Evolutionary conservation across 176 grass and related monocot species (phyloP).

Genomic region (Pontederia paniculata): DNA sequence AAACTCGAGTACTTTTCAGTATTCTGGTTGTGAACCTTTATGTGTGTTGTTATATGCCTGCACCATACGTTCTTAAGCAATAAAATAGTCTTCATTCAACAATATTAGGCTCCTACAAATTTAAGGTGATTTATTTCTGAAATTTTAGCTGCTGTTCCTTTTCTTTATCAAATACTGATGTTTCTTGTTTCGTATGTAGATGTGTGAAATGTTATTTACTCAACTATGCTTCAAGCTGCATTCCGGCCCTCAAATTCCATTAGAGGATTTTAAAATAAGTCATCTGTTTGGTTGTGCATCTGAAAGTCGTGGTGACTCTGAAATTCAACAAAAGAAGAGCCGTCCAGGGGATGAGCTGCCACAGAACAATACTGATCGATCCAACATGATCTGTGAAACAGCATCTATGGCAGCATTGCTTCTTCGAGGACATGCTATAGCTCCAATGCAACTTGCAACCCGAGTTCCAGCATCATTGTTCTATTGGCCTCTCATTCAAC

Average conservation of each 20-base stretch:
- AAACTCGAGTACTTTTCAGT: no score
- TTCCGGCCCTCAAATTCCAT: conserved; percentile 32
- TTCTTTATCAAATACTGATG: conserved; percentile 4
- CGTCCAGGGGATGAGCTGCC: conserved; percentile 36
- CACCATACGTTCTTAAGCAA: no score
- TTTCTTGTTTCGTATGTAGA: conserved; percentile 29
- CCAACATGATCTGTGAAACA: conserved; percentile 41
- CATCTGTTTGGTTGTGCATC: conserved; percentile 59
- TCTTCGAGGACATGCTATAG: conserved; percentile 74
- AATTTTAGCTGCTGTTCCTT: no score
- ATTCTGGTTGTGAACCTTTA: no score
- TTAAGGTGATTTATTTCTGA: no score
- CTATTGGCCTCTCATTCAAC: conserved; percentile 92
- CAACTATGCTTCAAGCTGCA: conserved; percentile 77
- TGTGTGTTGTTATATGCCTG: no score
- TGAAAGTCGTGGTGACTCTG: conserved; percentile 31
- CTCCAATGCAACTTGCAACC: conserved; percentile 75
- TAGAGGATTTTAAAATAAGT: conserved; percentile 47
- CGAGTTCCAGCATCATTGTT: conserved; percentile 90
- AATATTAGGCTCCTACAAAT: no score
- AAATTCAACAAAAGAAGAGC: conserved; percentile 33
- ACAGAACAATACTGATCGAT: conserved; percentile 28
- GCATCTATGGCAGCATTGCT: conserved; percentile 74
- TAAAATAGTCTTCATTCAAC: no score
- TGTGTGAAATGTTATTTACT: conserved; percentile 96